Evolutionary conservation across 306 rosid genomes (phyloP).

Genomic region (Casuarina equisetifolia): DNA sequence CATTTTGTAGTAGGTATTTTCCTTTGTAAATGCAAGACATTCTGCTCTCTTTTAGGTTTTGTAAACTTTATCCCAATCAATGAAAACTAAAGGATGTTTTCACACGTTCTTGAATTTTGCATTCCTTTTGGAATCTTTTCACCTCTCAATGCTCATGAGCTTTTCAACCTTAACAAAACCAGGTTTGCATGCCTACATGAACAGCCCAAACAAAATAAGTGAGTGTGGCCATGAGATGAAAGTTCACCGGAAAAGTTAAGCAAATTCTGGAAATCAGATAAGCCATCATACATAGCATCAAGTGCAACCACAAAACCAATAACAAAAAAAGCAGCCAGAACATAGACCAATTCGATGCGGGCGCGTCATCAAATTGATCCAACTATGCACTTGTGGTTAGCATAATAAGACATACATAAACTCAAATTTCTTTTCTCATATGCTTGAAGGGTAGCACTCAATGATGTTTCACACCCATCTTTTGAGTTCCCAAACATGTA

Average conservation of each 20-base stretch:
- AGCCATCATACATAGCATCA: background rate
- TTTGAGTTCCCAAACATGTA: background rate
- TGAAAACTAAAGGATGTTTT: too few relatives aligned
- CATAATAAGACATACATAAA: background rate
- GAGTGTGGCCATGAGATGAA: conserved; percentile 18
- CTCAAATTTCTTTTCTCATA: background rate
- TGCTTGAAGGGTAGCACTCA: background rate
- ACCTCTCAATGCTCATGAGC: conserved; percentile 88
- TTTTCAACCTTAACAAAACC: conserved; percentile 89
- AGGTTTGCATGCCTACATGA: conserved; percentile 78
- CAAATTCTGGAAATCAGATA: background rate
- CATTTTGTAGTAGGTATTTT: too few relatives aligned
- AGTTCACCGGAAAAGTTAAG: conserved; percentile 9
- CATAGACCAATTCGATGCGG: background rate
- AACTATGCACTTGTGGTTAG: background rate
- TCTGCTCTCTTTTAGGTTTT: too few relatives aligned
- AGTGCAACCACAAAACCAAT: background rate
- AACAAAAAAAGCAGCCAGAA: conserved; percentile 7
- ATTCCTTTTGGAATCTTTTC: too few relatives aligned
- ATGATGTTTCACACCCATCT: background rate
- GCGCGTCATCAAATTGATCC: too few relatives aligned
- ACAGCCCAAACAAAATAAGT: conserved; percentile 11
- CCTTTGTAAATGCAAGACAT: too few relatives aligned
- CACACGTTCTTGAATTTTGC: too few relatives aligned
- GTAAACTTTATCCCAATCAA: too few relatives aligned